These are phyloP conservation scores for Diutina sp. DNA, from an alignment of 1,139 yeast genomes.

Conservation along the genomic window DNA sequence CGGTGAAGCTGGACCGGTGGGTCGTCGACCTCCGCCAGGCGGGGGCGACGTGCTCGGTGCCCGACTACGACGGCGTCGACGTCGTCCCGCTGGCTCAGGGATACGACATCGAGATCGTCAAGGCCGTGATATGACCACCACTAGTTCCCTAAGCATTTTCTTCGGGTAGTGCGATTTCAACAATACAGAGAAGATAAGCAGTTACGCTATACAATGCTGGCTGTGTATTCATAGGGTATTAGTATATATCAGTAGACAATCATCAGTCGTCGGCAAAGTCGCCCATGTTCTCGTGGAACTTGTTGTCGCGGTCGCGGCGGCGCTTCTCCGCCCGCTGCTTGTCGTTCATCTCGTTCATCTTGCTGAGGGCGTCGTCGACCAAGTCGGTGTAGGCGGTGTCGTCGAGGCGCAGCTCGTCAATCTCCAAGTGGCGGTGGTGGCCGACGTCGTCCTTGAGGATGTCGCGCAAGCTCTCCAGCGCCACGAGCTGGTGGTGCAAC, in stretches of 20 bases:
- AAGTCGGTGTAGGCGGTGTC: neutral
- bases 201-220: too few species aligned
- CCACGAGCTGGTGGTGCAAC: slow-evolving; percentile 46
- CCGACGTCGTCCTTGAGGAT: slow-evolving; percentile 8
- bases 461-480: slow-evolving; percentile 22
- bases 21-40: neutral
- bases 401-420: neutral
- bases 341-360: neutral
- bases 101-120: neutral
- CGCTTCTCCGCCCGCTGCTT: neutral
- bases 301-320: neutral
- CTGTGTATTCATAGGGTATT: neutral
- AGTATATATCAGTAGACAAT: neutral
- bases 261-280: neutral
- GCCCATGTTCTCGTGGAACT: neutral
- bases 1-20: neutral
- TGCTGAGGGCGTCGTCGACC: neutral
- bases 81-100: neutral
- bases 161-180: too few species aligned
- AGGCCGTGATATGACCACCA: neutral
- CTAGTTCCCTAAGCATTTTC: too few species aligned
- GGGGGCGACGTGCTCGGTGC: neutral
- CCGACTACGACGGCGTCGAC: neutral
- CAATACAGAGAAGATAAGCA: too few species aligned
- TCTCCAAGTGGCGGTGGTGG: neutral